These are phyloP conservation scores for Cyclotella sp. DNA, from an alignment of 108 stramenopile genomes.

Conservation along the genomic window DNA sequence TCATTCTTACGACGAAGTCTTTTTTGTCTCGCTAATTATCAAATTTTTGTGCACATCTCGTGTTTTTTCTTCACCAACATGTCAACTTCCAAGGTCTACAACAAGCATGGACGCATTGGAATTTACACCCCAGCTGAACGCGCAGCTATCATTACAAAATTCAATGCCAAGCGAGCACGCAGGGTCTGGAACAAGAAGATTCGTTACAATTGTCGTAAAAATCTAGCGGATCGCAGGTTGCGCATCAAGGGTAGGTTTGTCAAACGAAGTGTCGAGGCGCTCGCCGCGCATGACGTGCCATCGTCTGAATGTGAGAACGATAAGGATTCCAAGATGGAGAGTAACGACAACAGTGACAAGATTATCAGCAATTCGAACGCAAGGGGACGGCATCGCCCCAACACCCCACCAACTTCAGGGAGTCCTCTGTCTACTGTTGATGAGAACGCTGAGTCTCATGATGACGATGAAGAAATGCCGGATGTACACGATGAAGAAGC, in stretches of 20 bases:
- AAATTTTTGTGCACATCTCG: background rate
- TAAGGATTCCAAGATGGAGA: background rate
- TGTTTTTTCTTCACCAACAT: background rate
- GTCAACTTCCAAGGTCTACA: slow-evolving; percentile 75
- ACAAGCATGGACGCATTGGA: slow-evolving; percentile 96
- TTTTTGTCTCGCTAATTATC: background rate
- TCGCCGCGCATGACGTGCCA: slow-evolving; percentile 6
- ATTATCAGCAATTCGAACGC: background rate
- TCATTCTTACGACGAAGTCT: background rate
- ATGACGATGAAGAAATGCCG: slow-evolving; percentile 73
- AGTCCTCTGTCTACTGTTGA: slow-evolving; percentile 39
- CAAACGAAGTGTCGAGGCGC: slow-evolving; percentile 75
- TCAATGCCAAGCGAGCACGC: slow-evolving; percentile 85
- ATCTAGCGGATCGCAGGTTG: slow-evolving; percentile 93
- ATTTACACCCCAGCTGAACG: slow-evolving; percentile 96
- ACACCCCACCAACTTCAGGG: slow-evolving; percentile 40
- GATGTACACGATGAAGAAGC: slow-evolving; percentile 86
- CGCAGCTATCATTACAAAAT: slow-evolving; percentile 91
- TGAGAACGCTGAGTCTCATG: slow-evolving; percentile 34
- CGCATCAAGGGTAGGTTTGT: slow-evolving; percentile 98
- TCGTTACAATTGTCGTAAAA: slow-evolving; percentile 97
- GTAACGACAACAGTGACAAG: background rate
- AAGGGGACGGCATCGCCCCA: slow-evolving; percentile 9
- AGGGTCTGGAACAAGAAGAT: slow-evolving; percentile 98
- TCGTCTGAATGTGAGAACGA: background rate